phyloP scores from a whole-genome alignment of 1,139 yeast genomes.

The Yamadazyma friedrichii region DNA sequence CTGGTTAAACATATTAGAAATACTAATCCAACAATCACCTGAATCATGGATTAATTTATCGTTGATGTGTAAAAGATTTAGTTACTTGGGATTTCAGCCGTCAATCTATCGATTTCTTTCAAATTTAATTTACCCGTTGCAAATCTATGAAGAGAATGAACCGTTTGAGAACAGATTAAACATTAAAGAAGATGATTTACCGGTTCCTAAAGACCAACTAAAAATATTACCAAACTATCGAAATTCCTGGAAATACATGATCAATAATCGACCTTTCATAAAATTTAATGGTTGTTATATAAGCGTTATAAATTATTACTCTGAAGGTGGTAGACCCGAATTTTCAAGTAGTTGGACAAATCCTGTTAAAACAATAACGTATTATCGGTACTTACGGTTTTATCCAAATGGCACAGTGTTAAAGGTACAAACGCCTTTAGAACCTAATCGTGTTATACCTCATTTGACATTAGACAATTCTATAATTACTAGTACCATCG shows the following conservation, averaged over 20 bases:
- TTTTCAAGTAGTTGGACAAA: constrained; percentile 67
- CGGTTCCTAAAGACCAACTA: constrained; percentile 43
- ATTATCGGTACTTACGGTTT: constrained; percentile 81
- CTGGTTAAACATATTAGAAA: constrained; percentile 52
- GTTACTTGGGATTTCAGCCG: constrained; percentile 58
- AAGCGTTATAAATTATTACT: constrained; percentile 77
- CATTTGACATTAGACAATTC: constrained; percentile 25
- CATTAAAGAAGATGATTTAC: constrained; percentile 21
- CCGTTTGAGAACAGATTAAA: constrained; percentile 18
- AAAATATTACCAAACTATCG: constrained; percentile 47
- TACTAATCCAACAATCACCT: constrained; percentile 51
- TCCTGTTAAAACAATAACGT: constrained; percentile 82
- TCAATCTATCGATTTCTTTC: constrained; percentile 54
- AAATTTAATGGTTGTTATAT: constrained; percentile 84
- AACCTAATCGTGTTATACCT: constrained; percentile 64
- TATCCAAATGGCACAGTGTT: constrained; percentile 75
- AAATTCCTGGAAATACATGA: constrained; percentile 55
- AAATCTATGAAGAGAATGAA: constrained; percentile 47
- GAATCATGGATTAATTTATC: constrained; percentile 69
- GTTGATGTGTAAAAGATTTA: constrained; percentile 59
- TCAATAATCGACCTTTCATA: constrained; percentile 55
- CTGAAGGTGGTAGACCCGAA: constrained; percentile 73
- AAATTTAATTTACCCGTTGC: constrained; percentile 54
- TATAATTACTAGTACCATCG: constrained; percentile 14
- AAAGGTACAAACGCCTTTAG: constrained; percentile 62